Evolutionary conservation across 2,329 filamentous ascomycete genomes (phyloP).

Genomic region (Claviceps sp.): DNA sequence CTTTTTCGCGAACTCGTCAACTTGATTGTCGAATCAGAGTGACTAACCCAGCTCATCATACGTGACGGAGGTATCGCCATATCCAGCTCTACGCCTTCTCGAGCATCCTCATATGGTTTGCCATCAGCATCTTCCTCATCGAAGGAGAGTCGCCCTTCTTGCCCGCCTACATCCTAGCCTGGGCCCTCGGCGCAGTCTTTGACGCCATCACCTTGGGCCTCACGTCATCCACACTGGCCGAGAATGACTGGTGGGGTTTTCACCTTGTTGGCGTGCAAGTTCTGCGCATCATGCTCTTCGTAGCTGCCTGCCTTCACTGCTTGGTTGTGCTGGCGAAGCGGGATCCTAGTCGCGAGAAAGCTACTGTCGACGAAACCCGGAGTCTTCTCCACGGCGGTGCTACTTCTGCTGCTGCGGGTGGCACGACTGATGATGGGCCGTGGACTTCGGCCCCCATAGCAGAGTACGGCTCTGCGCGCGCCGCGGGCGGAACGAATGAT

Average conservation of each 20-base stretch:
- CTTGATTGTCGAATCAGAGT: not conserved
- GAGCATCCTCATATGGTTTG: slow-evolving; percentile 5
- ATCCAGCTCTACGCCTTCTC: slow-evolving; percentile 3
- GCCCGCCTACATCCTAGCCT: slow-evolving; percentile 6
- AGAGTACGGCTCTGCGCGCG: slow-evolving; percentile 7
- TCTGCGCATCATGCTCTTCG: not conserved
- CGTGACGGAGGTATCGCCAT: not conserved
- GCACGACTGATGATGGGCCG: not conserved
- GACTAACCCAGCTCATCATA: not conserved
- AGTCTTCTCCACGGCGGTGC: slow-evolving; percentile 1
- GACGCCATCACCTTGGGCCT: slow-evolving; percentile 3
- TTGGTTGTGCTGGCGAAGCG: not conserved
- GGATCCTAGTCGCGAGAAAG: not conserved
- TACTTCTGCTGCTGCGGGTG: not conserved
- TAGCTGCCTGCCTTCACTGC: not conserved
- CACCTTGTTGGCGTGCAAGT: not conserved
- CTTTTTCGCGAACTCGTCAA: no score
- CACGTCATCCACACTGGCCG: not conserved
- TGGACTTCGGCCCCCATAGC: not conserved
- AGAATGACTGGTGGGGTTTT: not conserved
- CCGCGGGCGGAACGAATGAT: slow-evolving; percentile 10
- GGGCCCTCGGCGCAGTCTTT: slow-evolving; percentile 3
- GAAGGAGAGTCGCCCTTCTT: slow-evolving; percentile 5
- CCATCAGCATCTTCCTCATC: slow-evolving; percentile 4
- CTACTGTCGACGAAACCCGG: slow-evolving; percentile 1